A percentile compares a stretch with the other conserved stretches of the same genome.
These are phyloP conservation scores for Phyllostachys edulis DNA, from an alignment of 176 grass and related monocot genomes.

Conservation along the genomic window DNA sequence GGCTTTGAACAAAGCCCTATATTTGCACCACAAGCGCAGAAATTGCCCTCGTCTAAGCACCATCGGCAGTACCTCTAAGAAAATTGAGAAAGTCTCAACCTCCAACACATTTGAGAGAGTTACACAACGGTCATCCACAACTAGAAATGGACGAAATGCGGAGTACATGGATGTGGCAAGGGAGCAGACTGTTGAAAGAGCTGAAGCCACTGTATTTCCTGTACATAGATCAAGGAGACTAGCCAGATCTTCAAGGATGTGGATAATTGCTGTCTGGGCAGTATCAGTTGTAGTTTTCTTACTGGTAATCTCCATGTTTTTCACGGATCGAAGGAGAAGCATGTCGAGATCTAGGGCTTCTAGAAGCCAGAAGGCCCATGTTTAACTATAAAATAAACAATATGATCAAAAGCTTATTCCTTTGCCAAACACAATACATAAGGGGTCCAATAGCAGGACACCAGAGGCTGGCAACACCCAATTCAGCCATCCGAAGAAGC, in stretches of 20 bases:
- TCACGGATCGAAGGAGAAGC: conserved; percentile 54
- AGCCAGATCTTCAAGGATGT: conserved; percentile 46
- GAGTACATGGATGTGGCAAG: conserved; percentile 26
- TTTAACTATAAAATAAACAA: conserved; percentile 38
- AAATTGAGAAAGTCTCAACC: conserved; percentile 16
- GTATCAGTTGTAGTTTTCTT: conserved; percentile 64
- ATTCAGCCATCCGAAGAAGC: conserved; percentile 15
- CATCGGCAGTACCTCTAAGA: conserved; percentile 8
- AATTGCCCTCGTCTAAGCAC: conserved; percentile 54
- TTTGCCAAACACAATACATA: conserved; percentile 32
- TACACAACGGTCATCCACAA: neutral
- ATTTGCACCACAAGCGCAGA: conserved; percentile 65
- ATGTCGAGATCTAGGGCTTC: conserved; percentile 50
- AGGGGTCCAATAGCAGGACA: neutral
- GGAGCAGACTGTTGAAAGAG: conserved; percentile 11
- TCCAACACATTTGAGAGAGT: neutral
- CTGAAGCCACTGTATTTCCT: conserved; percentile 8
- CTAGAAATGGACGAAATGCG: conserved; percentile 23
- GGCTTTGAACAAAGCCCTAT: conserved; percentile 78
- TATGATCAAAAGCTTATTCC: conserved; percentile 3
- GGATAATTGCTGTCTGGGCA: conserved; percentile 73
- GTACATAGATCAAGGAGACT: conserved; percentile 41
- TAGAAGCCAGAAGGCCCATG: conserved; percentile 60
- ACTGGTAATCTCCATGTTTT: conserved; percentile 57
- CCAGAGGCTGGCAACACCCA: conserved; percentile 25